Conservation (phyloP, 192 early-diverging fungal species). For the Oehlia diaphana region DNA sequence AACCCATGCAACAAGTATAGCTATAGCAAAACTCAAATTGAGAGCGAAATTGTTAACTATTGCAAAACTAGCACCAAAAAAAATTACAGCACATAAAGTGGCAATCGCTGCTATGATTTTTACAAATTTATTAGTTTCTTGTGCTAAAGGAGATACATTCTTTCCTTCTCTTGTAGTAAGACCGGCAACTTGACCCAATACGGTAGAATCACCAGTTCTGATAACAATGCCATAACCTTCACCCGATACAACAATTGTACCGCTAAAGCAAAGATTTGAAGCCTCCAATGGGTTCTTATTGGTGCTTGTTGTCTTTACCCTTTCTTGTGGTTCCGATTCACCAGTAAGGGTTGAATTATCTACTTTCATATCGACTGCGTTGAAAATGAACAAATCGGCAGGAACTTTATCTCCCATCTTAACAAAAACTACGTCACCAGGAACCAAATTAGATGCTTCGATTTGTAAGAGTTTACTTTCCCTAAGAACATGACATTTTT, state of each 20-base stretch:
- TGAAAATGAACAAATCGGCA: slow-evolving; percentile 84
- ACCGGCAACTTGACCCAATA: slow-evolving; percentile 93
- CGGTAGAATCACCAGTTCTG: slow-evolving; percentile 89
- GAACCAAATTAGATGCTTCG: slow-evolving; percentile 74
- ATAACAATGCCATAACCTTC: slow-evolving; percentile 93
- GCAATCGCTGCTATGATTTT: slow-evolving; percentile 84
- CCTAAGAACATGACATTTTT: slow-evolving; percentile 78
- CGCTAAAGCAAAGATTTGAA: slow-evolving; percentile 88
- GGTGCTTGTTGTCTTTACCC: slow-evolving; percentile 54
- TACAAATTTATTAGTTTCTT: slow-evolving; percentile 81
- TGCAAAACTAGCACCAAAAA: slow-evolving; percentile 75
- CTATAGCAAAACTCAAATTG: slow-evolving; percentile 90
- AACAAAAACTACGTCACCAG: slow-evolving; percentile 87
- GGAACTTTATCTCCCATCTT: slow-evolving; percentile 95
- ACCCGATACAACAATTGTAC: slow-evolving; percentile 80
- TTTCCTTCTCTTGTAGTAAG: slow-evolving; percentile 80
- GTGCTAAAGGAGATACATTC: slow-evolving; percentile 68
- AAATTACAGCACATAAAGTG: slow-evolving; percentile 70
- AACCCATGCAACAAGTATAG: slow-evolving; percentile 85
- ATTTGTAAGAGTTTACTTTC: slow-evolving; percentile 70
- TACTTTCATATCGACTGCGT: slow-evolving; percentile 86
- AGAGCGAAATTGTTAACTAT: slow-evolving; percentile 46
- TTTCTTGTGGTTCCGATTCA: slow-evolving; percentile 93
- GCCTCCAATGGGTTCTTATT: slow-evolving; percentile 88
- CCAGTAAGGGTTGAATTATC: slow-evolving; percentile 97